Percentiles rank a stretch among this genome's conserved stretches.
These are phyloP conservation scores for Apophysomyces sp. DNA, from an alignment of 371 early-diverging fungal genomes.

Conservation along the genomic window DNA sequence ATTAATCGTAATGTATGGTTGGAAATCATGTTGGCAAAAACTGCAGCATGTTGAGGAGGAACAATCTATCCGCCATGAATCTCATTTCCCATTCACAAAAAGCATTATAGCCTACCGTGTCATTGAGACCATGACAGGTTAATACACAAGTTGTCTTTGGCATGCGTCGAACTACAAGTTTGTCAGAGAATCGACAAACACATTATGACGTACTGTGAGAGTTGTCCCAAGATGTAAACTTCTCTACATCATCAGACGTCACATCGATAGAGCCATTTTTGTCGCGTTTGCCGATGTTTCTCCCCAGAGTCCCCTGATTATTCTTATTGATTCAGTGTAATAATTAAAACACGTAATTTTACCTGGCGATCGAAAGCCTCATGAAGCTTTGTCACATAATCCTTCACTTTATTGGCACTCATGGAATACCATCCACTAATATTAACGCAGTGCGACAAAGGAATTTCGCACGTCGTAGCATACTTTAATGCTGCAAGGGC, in stretches of 20 bases:
- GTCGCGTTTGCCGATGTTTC: constrained; percentile 37
- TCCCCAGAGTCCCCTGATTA: constrained; percentile 40
- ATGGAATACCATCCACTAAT: constrained; percentile 58
- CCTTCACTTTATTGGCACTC: constrained; percentile 35
- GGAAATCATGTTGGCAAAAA: constrained; percentile 49
- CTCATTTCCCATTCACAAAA: background rate
- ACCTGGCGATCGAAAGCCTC: constrained; percentile 29
- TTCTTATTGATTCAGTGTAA: background rate
- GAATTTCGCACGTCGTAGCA: constrained; percentile 46
- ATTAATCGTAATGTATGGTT: constrained; percentile 53
- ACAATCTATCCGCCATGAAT: constrained; percentile 39
- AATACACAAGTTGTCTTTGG: constrained; percentile 57
- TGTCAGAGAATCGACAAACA: background rate
- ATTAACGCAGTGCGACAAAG: constrained; percentile 48
- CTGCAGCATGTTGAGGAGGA: constrained; percentile 55
- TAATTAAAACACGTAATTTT: background rate
- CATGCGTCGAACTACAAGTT: constrained; percentile 38
- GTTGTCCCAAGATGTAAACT: constrained; percentile 36
- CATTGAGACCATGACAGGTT: constrained; percentile 57
- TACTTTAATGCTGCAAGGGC: constrained; percentile 54
- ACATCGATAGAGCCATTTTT: constrained; percentile 31
- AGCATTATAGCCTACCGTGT: constrained; percentile 33
- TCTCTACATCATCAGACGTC: constrained; percentile 35
- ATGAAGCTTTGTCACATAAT: constrained; percentile 29
- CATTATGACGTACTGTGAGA: constrained; percentile 33